Base-by-base conservation (phyloP, 78 protist species). In the Ministeria vibrans region DNA sequence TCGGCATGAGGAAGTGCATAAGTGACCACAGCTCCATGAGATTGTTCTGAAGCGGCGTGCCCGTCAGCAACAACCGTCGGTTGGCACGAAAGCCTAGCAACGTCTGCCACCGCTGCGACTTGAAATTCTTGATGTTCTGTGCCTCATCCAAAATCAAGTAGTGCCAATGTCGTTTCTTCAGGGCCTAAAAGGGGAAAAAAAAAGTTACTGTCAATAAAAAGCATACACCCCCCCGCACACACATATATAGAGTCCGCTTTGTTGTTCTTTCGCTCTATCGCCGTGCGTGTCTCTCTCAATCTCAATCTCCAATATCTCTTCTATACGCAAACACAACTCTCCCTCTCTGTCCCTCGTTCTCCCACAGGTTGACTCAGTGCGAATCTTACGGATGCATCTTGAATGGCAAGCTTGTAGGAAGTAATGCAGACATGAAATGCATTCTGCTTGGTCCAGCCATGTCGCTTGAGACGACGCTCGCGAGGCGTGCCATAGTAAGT, bases 1-100 rank as follows among this genome's bases (percentile, higher is more conserved):
- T 46, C 63, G 96, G 97, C 98, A 97, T 92, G 46, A 97, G 75
- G 53, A 97, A 95, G 72, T 95, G 97, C 75, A 95, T 80, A 41
- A 97, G 88, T 38, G 98, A 91, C 99, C 99, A 97, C 36, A 97
- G 76, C 86, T 95, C 98, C 93, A 88, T 88, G 53, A 97, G 75
- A 81, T 84, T 74, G 87, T 94, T 97, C 79, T 95, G 98, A 46
- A 97, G 91, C 6, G 99, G 99, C 28, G 98, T 97, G 22, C 99
- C 98, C 5, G 96, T 90, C 27, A 88, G 87, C 55, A 94, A 62
- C 59, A 94, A 85, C 28, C 99, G 87, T 7, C 87, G 92, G 61
- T 55, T 38, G n/a, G 96, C 27, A 53, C 85, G 44, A 78, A 95
- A 88, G 41, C 69, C 28, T 34, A 88, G 90, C 80, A 97, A 73